Conservation (phyloP, 129 eudicot species). For the Silybum marianum region DNA sequence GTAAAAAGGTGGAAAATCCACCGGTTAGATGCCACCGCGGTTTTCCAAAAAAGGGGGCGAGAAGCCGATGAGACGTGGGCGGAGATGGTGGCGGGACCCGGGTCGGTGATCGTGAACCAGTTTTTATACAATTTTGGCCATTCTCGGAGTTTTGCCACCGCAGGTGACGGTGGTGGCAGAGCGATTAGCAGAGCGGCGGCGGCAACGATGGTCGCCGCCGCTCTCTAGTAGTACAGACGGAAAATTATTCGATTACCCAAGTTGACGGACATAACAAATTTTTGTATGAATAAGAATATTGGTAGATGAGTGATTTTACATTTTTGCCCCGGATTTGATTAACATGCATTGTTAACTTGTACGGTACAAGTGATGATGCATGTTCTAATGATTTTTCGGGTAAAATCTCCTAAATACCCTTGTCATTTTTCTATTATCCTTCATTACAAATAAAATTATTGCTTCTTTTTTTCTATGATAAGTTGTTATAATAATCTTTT, state of each 20-base stretch:
- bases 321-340: conserved; percentile 18
- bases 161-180: conserved; percentile 7
- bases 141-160: conserved; percentile 26
- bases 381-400: conserved; percentile 14
- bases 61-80: conserved; percentile 62
- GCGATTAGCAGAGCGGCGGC: conserved; percentile 27
- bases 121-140: conserved; percentile 46
- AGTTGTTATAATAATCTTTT: not conserved
- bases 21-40: conserved; percentile 76
- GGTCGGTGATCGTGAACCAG: conserved; percentile 39
- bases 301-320: conserved; percentile 26
- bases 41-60: conserved; percentile 44
- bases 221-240: conserved; percentile 1
- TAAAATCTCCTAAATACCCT: conserved; percentile 20
- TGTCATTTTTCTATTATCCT: conserved; percentile 20
- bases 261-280: conserved; percentile 30
- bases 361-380: conserved; percentile 4
- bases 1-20: conserved; percentile 68
- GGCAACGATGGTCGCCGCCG: conserved; percentile 34
- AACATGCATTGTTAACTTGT: conserved; percentile 23
- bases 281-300: conserved; percentile 22
- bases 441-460: conserved; percentile 1
- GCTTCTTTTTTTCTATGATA: not conserved
- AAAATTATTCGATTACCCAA: conserved; percentile 5
- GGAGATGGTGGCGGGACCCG: conserved; percentile 54